Evolutionary conservation across 805 yeast species (phyloP).

Genomic region (Starmerella geochares): DNA sequence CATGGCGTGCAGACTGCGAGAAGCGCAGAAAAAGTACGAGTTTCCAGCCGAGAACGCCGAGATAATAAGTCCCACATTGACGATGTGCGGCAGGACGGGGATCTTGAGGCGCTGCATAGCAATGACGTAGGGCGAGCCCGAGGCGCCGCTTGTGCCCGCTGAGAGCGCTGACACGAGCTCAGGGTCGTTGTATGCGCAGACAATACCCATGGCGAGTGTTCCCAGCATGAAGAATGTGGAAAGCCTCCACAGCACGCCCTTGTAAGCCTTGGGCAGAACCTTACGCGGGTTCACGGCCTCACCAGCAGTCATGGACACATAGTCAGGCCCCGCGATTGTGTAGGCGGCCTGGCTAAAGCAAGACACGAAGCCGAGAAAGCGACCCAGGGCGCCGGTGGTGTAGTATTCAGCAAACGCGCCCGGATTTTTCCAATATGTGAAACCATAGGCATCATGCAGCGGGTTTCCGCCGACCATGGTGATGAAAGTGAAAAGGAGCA

Average conservation of each 20-base stretch:
- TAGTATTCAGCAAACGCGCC: slow-evolving; percentile 49
- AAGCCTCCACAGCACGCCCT: slow-evolving; percentile 60
- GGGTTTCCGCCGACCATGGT: slow-evolving; percentile 89
- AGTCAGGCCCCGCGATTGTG: slow-evolving; percentile 81
- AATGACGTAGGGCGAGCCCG: slow-evolving; percentile 70
- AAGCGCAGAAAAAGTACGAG: slow-evolving; percentile 64
- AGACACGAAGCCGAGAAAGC: slow-evolving; percentile 61
- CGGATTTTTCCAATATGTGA: slow-evolving; percentile 46
- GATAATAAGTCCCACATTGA: slow-evolving; percentile 64
- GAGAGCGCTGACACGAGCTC: slow-evolving; percentile 47
- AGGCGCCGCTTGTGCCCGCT: slow-evolving; percentile 62
- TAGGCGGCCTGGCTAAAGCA: slow-evolving; percentile 64
- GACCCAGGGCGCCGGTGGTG: slow-evolving; percentile 46
- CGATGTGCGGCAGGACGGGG: slow-evolving; percentile 59
- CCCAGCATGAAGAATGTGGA: slow-evolving; percentile 62
- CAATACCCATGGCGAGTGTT: slow-evolving; percentile 65
- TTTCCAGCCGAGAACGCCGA: slow-evolving; percentile 79
- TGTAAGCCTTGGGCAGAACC: slow-evolving; percentile 67
- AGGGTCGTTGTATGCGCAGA: slow-evolving; percentile 62
- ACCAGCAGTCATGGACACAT: slow-evolving; percentile 74
- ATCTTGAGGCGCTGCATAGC: slow-evolving; percentile 61
- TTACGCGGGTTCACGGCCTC: slow-evolving; percentile 64
- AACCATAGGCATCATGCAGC: slow-evolving; percentile 49
- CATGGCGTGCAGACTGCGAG: slow-evolving; percentile 58
- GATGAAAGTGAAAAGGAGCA: slow-evolving; percentile 62